Base-by-base conservation (phyloP, 352 stramenopile species). In the Globisporangium canariense region DNA sequence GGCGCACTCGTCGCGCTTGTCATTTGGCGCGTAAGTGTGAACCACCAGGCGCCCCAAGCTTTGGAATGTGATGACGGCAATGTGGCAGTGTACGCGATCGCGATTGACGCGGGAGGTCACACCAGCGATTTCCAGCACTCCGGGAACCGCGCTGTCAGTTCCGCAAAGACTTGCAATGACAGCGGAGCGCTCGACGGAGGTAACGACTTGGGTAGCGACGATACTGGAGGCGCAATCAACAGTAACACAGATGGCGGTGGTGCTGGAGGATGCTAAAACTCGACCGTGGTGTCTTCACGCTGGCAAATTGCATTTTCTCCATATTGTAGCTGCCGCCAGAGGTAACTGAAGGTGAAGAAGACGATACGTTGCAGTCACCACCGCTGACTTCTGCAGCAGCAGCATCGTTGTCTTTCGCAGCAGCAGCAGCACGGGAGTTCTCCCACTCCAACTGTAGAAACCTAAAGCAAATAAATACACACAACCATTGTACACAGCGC, bases 361-460 rank as follows among this genome's bases (percentile, higher is more conserved):
- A 69, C 11, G 49, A 55, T 1, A 45, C 4, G 11, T 11, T 14
- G 10, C 2, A n/a, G 40, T 45, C 40, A 5, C 25, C n/a, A 16
- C 5, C 25, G 14, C 25, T 32, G 11, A 13, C 13, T 9, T 70
- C 58, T 57, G 43, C 41, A 62, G 9, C 49, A 49, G 18, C 36
- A 5, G 22, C 38, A 5, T 60, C 52, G n/a, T 58, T 62, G 20
- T 62, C 62, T 38, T 62, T 58, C 40, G 25, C 25, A 28, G 45
- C 52, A 0, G 22, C 13, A 32, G 62, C 63, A 34, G 50, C 34
- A 32, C 67, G 28, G 2, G 75, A 70, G 34, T 71, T 81, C 32
- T 81, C 63, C 77, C 78, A 89, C 64, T 85, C 70, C 50, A 89
- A 66, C 32, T 70, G 74, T 46, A 88, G 67, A 70, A 85, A 83